Evolutionary conservation across 2,329 filamentous ascomycete species (phyloP).

Genomic region (Claviceps sp.): DNA sequence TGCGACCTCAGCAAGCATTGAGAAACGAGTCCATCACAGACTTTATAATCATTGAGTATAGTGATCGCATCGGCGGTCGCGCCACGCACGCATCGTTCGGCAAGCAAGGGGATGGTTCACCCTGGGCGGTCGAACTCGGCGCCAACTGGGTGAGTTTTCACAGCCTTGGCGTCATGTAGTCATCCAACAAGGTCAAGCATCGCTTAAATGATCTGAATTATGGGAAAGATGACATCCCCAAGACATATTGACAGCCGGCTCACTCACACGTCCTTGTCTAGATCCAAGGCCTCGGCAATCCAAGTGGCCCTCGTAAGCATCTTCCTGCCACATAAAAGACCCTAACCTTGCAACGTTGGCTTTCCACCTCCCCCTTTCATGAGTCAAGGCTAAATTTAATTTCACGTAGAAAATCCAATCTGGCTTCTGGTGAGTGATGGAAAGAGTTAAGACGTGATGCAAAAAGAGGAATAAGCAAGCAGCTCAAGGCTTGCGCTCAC

Average conservation of each 20-base stretch:
- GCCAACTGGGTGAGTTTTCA: slow-evolving; percentile 45
- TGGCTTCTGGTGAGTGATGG: slow-evolving; percentile 34
- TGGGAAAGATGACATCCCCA: too few relatives aligned
- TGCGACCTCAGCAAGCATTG: slow-evolving; percentile 33
- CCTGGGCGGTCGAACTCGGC: slow-evolving; percentile 48
- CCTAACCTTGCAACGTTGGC: not conserved
- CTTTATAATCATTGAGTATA: slow-evolving; percentile 53
- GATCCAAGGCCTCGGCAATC: slow-evolving; percentile 12
- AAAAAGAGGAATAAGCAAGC: not conserved
- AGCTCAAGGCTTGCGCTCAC: too few relatives aligned
- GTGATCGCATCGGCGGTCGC: slow-evolving; percentile 48
- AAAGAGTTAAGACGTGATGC: not conserved
- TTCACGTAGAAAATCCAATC: slow-evolving; percentile 40
- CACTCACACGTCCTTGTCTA: slow-evolving; percentile 9
- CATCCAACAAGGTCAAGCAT: not conserved
- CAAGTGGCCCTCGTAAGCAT: slow-evolving; percentile 13
- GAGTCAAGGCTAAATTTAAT: slow-evolving; percentile 4
- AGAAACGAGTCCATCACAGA: slow-evolving; percentile 46
- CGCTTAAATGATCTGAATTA: too few relatives aligned
- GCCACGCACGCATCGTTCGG: slow-evolving; percentile 46
- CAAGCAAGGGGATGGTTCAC: slow-evolving; percentile 30
- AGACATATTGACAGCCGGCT: too few relatives aligned
- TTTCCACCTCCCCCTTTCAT: not conserved
- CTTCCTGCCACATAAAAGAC: not conserved
- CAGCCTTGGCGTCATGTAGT: not conserved